Conservation (phyloP, 768 basidiomycete species). For the Collybia sp. region DNA sequence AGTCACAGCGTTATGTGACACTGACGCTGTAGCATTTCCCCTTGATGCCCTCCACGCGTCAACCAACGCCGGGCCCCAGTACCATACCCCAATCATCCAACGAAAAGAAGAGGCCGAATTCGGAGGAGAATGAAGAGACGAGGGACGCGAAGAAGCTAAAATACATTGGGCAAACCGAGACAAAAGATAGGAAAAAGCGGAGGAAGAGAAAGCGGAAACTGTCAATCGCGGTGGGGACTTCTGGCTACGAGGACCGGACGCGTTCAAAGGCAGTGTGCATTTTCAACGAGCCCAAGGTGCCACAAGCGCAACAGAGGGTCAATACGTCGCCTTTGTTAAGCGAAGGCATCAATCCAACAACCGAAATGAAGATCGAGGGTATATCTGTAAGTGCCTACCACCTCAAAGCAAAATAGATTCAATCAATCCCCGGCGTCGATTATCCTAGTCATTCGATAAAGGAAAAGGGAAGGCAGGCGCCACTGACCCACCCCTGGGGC, state of each 20-base stretch:
- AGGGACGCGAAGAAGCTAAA: constrained; percentile 18
- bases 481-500: constrained; percentile 11
- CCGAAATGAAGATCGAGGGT: constrained; percentile 1
- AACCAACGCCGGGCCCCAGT: constrained; percentile 27
- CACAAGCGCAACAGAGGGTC: constrained; percentile 3
- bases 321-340: neutral
- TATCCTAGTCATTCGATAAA: constrained; percentile 26
- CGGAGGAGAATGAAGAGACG: constrained; percentile 20
- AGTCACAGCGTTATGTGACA: too few relatives aligned
- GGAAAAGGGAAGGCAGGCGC: constrained; percentile 33
- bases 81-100: constrained; percentile 18
- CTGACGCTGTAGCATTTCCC: too few relatives aligned
- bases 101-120: constrained; percentile 25
- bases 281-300: constrained; percentile 9
- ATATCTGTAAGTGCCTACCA: too few relatives aligned
- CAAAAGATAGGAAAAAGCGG: constrained; percentile 32
- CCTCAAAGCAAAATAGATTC: too few relatives aligned
- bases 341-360: neutral
- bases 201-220: constrained; percentile 31
- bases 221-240: constrained; percentile 19
- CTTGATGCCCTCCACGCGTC: constrained; percentile 20
- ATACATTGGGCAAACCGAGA: constrained; percentile 23
- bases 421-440: too few relatives aligned
- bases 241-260: constrained; percentile 7
- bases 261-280: neutral